phyloP scores from a whole-genome alignment of 371 early-diverging fungal species.

The Mucor racemosus region DNA sequence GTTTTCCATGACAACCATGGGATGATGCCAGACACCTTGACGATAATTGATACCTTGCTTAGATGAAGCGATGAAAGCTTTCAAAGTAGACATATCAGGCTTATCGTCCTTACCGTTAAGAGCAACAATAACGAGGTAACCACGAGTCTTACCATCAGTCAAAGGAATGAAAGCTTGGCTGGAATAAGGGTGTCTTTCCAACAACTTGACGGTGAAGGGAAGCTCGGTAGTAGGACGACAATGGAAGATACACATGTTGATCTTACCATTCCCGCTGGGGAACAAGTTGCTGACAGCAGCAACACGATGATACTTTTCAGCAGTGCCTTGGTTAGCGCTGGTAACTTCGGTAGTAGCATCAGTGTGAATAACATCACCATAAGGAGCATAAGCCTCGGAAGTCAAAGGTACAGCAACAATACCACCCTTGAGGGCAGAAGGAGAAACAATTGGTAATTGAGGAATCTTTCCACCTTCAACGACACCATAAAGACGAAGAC shows the following conservation, averaged over 20 bases:
- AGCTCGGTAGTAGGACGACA: constrained; percentile 56
- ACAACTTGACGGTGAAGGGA: constrained; percentile 69
- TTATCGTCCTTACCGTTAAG: constrained; percentile 64
- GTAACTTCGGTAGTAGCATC: constrained; percentile 42
- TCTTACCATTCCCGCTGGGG: constrained; percentile 43
- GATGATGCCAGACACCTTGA: constrained; percentile 88
- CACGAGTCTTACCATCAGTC: constrained; percentile 57
- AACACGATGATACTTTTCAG: constrained; percentile 68
- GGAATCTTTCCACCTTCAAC: constrained; percentile 44
- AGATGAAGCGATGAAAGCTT: constrained; percentile 74
- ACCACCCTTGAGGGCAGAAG: constrained; percentile 12
- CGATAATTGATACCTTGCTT: constrained; percentile 86
- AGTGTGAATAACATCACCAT: constrained; percentile 76
- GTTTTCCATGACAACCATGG: constrained; percentile 77
- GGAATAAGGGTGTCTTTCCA: constrained; percentile 87
- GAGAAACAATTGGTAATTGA: constrained; percentile 30
- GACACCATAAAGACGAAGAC: constrained; percentile 69
- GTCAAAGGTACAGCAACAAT: constrained; percentile 67
- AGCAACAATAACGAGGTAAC: constrained; percentile 82
- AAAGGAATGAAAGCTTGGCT: constrained; percentile 91
- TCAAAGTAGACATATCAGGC: constrained; percentile 77
- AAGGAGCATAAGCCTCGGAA: constrained; percentile 68
- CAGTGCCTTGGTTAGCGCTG: constrained; percentile 79
- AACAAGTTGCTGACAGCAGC: constrained; percentile 62
- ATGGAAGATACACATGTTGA: constrained; percentile 78